Conservation (phyloP, 805 yeast species). For the Pichia occidentalis region DNA sequence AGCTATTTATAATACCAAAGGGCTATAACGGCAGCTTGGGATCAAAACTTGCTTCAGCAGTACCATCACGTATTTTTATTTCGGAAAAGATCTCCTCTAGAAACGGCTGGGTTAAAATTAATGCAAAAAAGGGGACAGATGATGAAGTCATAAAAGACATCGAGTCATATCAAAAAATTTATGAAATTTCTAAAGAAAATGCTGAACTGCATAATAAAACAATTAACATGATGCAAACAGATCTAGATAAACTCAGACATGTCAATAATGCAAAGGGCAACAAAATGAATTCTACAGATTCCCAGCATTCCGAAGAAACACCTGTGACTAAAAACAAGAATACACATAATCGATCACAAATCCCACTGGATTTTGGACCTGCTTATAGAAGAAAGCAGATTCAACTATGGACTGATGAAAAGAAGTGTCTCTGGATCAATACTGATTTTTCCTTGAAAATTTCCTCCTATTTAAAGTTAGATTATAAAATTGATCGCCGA, state of each 20-base stretch:
- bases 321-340: too few relatives aligned
- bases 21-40: constrained; percentile 4
- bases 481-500: constrained; percentile 41
- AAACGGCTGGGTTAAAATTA: constrained; percentile 1
- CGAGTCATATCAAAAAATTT: neutral
- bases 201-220: neutral
- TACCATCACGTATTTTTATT: neutral
- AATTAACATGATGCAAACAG: constrained; percentile 1
- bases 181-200: neutral
- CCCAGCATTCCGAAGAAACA: neutral
- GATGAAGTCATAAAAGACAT: neutral
- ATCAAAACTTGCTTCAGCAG: too few relatives aligned
- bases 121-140: neutral
- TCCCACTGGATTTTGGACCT: constrained; percentile 25
- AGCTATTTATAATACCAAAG: constrained; percentile 8
- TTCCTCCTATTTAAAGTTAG: constrained; percentile 36
- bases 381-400: constrained; percentile 23
- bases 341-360: neutral
- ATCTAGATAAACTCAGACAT: neutral
- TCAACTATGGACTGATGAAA: constrained; percentile 34
- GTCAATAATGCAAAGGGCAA: neutral
- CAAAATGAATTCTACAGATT: neutral
- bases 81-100: constrained; percentile 2
- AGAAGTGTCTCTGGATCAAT: constrained; percentile 43
- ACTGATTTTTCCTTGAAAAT: constrained; percentile 34